Evolutionary conservation across 768 basidiomycete species (phyloP).

Genomic region (Mycena leptocephala): DNA sequence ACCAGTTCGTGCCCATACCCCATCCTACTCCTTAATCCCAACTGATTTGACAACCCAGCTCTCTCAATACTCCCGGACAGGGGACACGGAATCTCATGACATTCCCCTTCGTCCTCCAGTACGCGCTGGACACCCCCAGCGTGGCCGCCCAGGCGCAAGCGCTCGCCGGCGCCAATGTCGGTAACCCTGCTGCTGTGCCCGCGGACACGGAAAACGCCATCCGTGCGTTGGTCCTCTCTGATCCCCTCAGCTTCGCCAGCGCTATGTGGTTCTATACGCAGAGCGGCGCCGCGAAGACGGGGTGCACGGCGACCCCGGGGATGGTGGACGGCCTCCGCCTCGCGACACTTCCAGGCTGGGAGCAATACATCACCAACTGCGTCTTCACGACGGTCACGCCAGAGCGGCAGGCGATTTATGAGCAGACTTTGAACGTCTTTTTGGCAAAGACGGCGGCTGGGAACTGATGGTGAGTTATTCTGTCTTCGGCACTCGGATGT

Average conservation of each 20-base stretch:
- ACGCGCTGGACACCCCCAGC: too few species aligned
- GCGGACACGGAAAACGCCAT: slow-evolving; percentile 38
- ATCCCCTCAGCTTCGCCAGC: slow-evolving; percentile 41
- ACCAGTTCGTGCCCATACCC: slow-evolving; percentile 38
- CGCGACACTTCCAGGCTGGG: slow-evolving; percentile 39
- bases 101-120: slow-evolving; percentile 43
- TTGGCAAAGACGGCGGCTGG: neutral
- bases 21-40: neutral
- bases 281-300: slow-evolving; percentile 33
- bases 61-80: slow-evolving; percentile 38
- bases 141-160: too few species aligned
- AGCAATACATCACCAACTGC: slow-evolving; percentile 41
- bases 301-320: too few species aligned
- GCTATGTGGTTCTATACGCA: slow-evolving; percentile 45
- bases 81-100: slow-evolving; percentile 44
- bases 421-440: slow-evolving; percentile 35
- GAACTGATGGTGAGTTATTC: neutral
- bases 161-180: slow-evolving; percentile 26
- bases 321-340: slow-evolving; percentile 36
- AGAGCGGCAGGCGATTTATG: slow-evolving; percentile 31
- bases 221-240: slow-evolving; percentile 38
- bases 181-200: slow-evolving; percentile 9
- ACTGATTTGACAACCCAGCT: slow-evolving; percentile 10
- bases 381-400: slow-evolving; percentile 40
- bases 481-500: too few species aligned